Evolutionary conservation across 169 alveolate genomes (phyloP).

Genomic region (Toxoplasma gondii): DNA sequence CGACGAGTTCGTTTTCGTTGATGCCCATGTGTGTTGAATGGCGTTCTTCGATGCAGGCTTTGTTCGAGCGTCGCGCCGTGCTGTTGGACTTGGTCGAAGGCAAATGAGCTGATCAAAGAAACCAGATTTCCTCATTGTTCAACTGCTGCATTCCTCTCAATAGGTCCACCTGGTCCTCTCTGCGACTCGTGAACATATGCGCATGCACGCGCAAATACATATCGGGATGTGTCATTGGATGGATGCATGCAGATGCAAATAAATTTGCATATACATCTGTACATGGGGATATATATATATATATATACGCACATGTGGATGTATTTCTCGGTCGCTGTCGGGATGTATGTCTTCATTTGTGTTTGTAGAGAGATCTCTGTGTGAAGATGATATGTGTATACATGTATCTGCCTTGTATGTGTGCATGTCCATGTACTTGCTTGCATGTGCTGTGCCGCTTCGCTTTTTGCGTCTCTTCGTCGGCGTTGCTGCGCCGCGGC

Average conservation of each 20-base stretch:
- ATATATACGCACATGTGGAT: background rate
- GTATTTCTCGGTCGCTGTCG: background rate
- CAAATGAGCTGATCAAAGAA: background rate
- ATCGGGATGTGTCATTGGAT: background rate
- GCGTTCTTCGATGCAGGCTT: background rate
- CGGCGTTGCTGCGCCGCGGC: too few relatives aligned
- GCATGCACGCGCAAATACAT: background rate
- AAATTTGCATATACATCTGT: background rate
- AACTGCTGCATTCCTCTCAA: background rate
- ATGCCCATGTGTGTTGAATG: background rate
- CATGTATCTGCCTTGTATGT: background rate
- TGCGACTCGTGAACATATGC: background rate
- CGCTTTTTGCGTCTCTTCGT: background rate
- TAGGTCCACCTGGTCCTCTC: background rate
- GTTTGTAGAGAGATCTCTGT: background rate
- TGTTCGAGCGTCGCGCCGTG: slow-evolving; percentile 21
- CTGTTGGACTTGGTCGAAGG: slow-evolving; percentile 29
- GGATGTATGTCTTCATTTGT: background rate
- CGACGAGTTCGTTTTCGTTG: too few relatives aligned
- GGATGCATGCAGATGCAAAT: background rate
- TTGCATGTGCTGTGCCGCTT: too few relatives aligned
- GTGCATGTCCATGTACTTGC: background rate
- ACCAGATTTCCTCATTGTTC: too few relatives aligned
- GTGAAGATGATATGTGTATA: too few relatives aligned
- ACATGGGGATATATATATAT: background rate